Base-by-base conservation (phyloP, 345 rosid species). In the Gynandropsis gynandra region DNA sequence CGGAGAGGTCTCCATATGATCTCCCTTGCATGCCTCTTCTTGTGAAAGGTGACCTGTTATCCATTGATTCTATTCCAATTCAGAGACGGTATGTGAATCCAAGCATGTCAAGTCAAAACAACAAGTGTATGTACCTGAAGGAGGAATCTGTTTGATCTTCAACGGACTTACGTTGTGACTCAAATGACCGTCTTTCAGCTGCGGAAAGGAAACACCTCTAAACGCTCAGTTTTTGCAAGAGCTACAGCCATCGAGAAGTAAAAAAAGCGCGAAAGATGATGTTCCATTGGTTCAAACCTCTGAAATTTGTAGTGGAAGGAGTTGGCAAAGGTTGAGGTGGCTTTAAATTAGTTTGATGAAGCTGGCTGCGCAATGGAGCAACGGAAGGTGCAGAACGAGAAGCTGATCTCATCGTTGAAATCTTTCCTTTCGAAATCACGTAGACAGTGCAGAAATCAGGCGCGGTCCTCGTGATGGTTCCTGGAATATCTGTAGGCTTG, bases 361-460 rank as follows among this genome's bases (percentile, higher is more conserved):
- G 38, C 44, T 78, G 82, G 47, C 33, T 65, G 2, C 59, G 72
- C 36, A 72, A 31, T 10, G 85, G 70, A 12, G 85, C 78, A 60
- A 61, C 49, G 9, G 66, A 15, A 0, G 93, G 96, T 0, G 92
- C 80, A 8, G 84, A 48, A 36, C 89, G 87, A 20, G 87, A 71
- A 20, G 98, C 89, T 8, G 77, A 44, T 54, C 75, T 72, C 74
- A 77, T 73, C 32, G 93, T 66, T 10, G 84, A 60, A 48, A 84
- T 69, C 74, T 80, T 90, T 60, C 82, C 89, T 79, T 90, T 90
- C 42, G 85, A 65, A 33, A 87, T 79, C 11, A 82, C 74, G 56
- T 78, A 82, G 1, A 87, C 81, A 4, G 77, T 66, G 31, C 89
- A 83, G 65, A 87, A 90, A 36, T 90, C 96, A 1, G 98, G 98